Evolutionary conservation across 2,329 filamentous ascomycete species (phyloP).

Genomic region (Elsinoe perseae): DNA sequence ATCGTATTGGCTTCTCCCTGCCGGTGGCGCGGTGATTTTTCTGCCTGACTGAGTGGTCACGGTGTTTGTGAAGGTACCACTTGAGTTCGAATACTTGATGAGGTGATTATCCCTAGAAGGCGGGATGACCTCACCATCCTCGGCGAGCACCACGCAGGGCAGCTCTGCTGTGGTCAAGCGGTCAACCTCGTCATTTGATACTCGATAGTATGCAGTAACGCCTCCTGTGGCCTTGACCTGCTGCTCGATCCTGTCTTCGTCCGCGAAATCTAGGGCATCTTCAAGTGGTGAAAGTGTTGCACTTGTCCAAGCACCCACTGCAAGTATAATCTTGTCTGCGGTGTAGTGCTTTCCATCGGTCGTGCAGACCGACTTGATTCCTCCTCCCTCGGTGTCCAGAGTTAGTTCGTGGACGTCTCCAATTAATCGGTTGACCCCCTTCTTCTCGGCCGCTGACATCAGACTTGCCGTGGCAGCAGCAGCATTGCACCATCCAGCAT

Average conservation of each 20-base stretch:
- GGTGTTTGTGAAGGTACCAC: conserved; percentile 49
- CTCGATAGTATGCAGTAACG: conserved; percentile 49
- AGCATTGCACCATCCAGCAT: conserved; percentile 49
- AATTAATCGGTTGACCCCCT: conserved; percentile 40
- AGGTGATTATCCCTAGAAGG: conserved; percentile 40
- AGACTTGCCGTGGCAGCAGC: conserved; percentile 39
- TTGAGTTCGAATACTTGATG: conserved; percentile 56
- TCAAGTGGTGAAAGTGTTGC: conserved; percentile 45
- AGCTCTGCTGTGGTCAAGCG: conserved; percentile 36
- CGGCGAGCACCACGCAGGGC: conserved; percentile 48
- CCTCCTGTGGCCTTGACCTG: conserved; percentile 54
- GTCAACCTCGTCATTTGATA: conserved; percentile 44
- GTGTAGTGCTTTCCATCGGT: conserved; percentile 39
- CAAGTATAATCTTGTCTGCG: conserved; percentile 49
- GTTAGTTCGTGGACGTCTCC: conserved; percentile 41
- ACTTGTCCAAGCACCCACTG: conserved; percentile 52
- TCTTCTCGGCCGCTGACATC: conserved; percentile 36
- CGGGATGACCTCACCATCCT: conserved; percentile 41
- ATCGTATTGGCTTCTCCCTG: conserved; percentile 35
- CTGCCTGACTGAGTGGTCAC: conserved; percentile 41
- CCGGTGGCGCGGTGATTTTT: conserved; percentile 46
- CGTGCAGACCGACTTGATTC: conserved; percentile 41
- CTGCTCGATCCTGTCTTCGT: conserved; percentile 41
- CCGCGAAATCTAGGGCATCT: conserved; percentile 36
- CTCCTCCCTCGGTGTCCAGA: conserved; percentile 28